Percentiles rank a stretch among this genome's conserved stretches.
Conservation (phyloP, 345 rosid genomes). For the Dimocarpus longan region DNA sequence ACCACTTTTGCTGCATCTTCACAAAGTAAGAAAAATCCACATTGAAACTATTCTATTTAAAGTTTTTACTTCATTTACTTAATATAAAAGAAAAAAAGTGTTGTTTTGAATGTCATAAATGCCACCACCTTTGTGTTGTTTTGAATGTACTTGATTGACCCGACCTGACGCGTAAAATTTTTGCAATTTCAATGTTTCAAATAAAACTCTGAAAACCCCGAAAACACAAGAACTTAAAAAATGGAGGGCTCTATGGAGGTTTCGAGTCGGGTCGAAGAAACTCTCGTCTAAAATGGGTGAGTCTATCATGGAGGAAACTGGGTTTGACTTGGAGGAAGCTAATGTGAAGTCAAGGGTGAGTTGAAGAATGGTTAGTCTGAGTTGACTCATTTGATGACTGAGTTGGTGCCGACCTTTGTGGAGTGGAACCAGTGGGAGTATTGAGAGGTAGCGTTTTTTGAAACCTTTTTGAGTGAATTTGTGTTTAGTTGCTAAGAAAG, state of each 20-base stretch:
- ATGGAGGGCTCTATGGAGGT: constrained; percentile 50
- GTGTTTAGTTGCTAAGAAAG: constrained; percentile 3
- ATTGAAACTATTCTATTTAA: too few relatives aligned
- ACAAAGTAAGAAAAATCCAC: too few relatives aligned
- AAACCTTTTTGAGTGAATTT: not conserved
- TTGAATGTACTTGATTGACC: too few relatives aligned
- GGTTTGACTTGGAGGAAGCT: constrained; percentile 58
- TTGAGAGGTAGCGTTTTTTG: constrained; percentile 65
- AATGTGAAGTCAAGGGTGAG: constrained; percentile 42
- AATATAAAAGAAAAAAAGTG: too few relatives aligned
- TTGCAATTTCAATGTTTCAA: not conserved
- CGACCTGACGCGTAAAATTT: too few relatives aligned
- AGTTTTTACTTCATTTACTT: too few relatives aligned
- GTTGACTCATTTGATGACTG: constrained; percentile 52
- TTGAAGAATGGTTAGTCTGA: constrained; percentile 43
- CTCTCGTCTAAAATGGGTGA: constrained; percentile 60
- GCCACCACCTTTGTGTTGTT: too few relatives aligned
- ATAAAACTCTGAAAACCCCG: constrained; percentile 21
- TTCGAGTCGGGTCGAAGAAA: constrained; percentile 52
- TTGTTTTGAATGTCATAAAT: too few relatives aligned
- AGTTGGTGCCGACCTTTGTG: constrained; percentile 54
- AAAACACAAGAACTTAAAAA: not conserved
- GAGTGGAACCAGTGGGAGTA: constrained; percentile 79
- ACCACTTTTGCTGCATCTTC: too few relatives aligned
- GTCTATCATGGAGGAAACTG: constrained; percentile 66